Evolutionary conservation across 495 filamentous ascomycete genomes (phyloP).

Genomic region (Sordaria brevicollis): DNA sequence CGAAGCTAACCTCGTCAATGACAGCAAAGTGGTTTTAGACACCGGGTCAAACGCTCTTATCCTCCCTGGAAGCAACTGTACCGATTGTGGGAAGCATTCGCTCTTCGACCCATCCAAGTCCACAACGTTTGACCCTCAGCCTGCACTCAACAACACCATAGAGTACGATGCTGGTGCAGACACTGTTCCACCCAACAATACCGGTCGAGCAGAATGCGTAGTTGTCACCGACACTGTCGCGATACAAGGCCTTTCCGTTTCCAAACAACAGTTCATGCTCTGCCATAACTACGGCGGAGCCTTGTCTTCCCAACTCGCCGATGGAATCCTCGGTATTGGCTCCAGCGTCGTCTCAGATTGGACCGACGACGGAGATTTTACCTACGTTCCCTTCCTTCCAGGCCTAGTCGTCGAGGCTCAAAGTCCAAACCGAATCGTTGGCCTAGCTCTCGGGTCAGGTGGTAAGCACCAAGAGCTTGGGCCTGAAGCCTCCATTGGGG

Average conservation of each 20-base stretch:
- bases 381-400: constrained; percentile 1
- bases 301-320: constrained; percentile 12
- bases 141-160: background rate
- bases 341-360: background rate
- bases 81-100: constrained; percentile 6
- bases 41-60: constrained; percentile 13
- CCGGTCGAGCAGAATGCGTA: constrained; percentile 13
- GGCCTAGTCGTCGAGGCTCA: constrained; percentile 7
- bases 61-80: constrained; percentile 14
- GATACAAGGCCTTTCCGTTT: constrained; percentile 11
- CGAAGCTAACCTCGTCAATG: background rate
- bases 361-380: background rate
- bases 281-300: constrained; percentile 14
- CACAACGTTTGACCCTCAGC: constrained; percentile 7
- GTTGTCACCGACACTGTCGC: constrained; percentile 16
- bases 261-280: constrained; percentile 12
- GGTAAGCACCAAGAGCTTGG: constrained; percentile 2
- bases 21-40: constrained; percentile 19
- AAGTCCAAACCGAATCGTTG: constrained; percentile 10
- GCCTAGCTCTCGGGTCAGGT: constrained; percentile 12
- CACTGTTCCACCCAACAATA: constrained; percentile 2
- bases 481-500: constrained; percentile 25
- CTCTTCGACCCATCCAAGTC: constrained; percentile 9
- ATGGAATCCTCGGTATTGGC: constrained; percentile 25
- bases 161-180: constrained; percentile 11